phyloP scores from a whole-genome alignment of 331 rosid species.

The Quercus phellos region DNA sequence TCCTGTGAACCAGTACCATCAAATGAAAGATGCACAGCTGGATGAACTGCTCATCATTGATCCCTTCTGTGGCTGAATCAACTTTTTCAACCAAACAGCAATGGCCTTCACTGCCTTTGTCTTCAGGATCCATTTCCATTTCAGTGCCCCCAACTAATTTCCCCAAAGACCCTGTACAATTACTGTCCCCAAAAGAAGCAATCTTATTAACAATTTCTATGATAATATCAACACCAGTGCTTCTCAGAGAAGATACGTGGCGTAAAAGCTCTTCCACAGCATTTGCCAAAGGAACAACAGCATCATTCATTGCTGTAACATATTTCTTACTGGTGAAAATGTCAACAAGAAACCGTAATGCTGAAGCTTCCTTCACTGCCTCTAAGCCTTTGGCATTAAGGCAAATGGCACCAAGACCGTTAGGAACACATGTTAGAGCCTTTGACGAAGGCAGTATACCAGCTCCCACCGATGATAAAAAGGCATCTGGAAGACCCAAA shows the following conservation, averaged over 20 bases:
- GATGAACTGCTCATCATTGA: constrained; percentile 64
- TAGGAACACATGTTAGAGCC: constrained; percentile 90
- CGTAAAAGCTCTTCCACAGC: constrained; percentile 98
- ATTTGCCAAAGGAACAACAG: constrained; percentile 91
- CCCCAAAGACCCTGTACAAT: constrained; percentile 44
- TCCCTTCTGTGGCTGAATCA: constrained; percentile 62
- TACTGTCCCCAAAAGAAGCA: constrained; percentile 57
- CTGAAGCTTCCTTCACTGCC: constrained; percentile 68
- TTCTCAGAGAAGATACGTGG: constrained; percentile 84
- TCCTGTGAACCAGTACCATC: constrained; percentile 93
- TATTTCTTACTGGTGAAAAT: constrained; percentile 83
- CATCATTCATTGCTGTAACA: constrained; percentile 81
- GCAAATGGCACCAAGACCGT: constrained; percentile 97
- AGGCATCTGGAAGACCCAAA: constrained; percentile 94
- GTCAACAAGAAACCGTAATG: constrained; percentile 77
- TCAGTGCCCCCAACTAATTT: constrained; percentile 60
- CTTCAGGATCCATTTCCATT: constrained; percentile 90
- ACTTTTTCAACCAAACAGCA: constrained; percentile 43
- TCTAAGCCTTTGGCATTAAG: constrained; percentile 91
- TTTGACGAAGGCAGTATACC: constrained; percentile 90
- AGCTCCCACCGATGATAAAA: constrained; percentile 74
- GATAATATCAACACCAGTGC: constrained; percentile 85
- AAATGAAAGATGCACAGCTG: constrained; percentile 85
- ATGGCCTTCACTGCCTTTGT: constrained; percentile 47
- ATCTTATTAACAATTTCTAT: constrained; percentile 73